Evolutionary conservation across 305 asterid species (phyloP), one percentile per base, ranked within the genome.

Genomic region (Rubia peregrina): DNA sequence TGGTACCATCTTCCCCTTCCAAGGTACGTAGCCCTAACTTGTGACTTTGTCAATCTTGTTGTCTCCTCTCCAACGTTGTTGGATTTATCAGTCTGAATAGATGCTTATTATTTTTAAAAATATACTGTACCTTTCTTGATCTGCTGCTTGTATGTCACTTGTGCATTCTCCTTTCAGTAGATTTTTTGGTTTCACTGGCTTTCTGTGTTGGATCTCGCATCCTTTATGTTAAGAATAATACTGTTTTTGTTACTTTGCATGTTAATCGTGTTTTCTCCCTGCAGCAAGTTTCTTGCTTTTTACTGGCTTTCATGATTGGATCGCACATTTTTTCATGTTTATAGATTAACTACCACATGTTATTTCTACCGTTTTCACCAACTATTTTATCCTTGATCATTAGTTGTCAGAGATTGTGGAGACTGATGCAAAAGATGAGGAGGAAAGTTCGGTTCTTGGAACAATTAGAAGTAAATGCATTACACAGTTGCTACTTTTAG

Each of bases 391-490:
- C 42, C 69, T 70, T 79, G 67, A 61, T 76, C 71, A 77, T 74
- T 78, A 95, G 99, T 74, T 83, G 77, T 83, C 89, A 67, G 91
- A 79, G 71, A 69, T 81, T 65, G 21, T 68, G 82, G 96, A 86
- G 77, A 77, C 86, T 68, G 97, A 80, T 78, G 82, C 82, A 67
- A 79, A 83, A 82, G 88, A 89, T 63, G 96, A 83, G 79, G 95
- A 83, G 73, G 96, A 92, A 85, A 89, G 89, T 86, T 88, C 88
- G 42, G 64, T 84, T 41, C 66, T 90, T 82, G 90, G 84, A 82
- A 83, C 84, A 74, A 87, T 95, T 71, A 80, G 99, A 88, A 88
- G 97, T 86, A 95, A 95, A 87, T 92, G 99, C 78, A 84, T 95
- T 74, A 92, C 98, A 5, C 99, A 95, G 81, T 82, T 95, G 82